These are phyloP conservation scores for Pelargonium citronellum DNA, from an alignment of 441 rosid genomes.

Conservation along the genomic window DNA sequence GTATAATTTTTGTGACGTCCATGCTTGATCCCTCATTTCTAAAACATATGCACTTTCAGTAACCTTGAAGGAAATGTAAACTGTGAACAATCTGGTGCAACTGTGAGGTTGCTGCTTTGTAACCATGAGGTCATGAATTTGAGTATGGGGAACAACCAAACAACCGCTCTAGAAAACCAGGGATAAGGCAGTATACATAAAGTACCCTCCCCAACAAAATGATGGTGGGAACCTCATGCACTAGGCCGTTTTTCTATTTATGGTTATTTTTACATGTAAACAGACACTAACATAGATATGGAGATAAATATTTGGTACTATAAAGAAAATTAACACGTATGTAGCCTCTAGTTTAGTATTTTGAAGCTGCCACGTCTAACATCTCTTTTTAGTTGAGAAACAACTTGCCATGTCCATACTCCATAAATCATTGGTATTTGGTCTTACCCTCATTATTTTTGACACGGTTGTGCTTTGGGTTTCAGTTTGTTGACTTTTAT, in stretches of 20 bases:
- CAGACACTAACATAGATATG: background rate
- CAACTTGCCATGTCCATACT: background rate
- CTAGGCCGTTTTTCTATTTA: background rate
- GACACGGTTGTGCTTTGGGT: slow-evolving; percentile 23
- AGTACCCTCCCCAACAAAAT: background rate
- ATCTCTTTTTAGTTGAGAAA: background rate
- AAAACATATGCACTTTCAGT: background rate
- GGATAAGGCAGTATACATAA: background rate
- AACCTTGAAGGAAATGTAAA: slow-evolving; percentile 5
- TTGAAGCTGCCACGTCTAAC: background rate
- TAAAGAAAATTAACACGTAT: background rate
- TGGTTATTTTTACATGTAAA: background rate
- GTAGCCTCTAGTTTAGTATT: background rate
- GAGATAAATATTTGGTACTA: background rate
- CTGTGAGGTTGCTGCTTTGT: slow-evolving; percentile 7
- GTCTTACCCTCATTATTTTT: slow-evolving; percentile 17
- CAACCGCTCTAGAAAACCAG: background rate
- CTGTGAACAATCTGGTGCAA: background rate
- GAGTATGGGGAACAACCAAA: background rate
- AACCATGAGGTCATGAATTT: background rate
- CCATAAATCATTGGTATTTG: background rate
- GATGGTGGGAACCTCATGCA: background rate
- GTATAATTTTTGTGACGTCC: background rate
- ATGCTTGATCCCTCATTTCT: background rate
- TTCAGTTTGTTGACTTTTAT: slow-evolving; percentile 65